A percentile compares a stretch with the other conserved stretches of the same genome.
These are phyloP conservation scores for Termitomyces sp. DNA, from an alignment of 768 basidiomycete species.

Conservation along the genomic window DNA sequence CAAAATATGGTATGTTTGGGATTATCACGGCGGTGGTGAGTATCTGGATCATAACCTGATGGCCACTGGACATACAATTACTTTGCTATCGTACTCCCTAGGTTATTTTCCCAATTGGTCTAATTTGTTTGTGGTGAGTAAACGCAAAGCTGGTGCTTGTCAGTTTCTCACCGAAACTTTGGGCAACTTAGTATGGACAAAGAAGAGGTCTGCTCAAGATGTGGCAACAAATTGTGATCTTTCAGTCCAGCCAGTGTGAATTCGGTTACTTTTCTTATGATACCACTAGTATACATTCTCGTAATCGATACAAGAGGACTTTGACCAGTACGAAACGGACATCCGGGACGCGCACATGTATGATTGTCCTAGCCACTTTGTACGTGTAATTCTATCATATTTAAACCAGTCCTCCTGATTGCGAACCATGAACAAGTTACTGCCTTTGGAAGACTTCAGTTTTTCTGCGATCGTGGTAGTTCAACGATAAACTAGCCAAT, in stretches of 20 bases:
- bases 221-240: constrained; percentile 8
- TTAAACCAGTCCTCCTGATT: too few species aligned
- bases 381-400: not conserved
- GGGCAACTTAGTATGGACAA: constrained; percentile 4
- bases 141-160: not conserved
- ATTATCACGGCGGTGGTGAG: constrained; percentile 14
- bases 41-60: not conserved
- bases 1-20: constrained; percentile 13
- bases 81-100: not conserved
- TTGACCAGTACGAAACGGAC: not conserved
- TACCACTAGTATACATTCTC: not conserved
- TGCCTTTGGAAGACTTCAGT: too few species aligned
- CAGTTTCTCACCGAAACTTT: not conserved
- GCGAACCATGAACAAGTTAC: too few species aligned
- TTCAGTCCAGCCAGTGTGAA: not conserved
- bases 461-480: not conserved
- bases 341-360: too few species aligned
- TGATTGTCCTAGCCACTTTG: not conserved
- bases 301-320: not conserved
- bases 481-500: not conserved
- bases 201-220: constrained; percentile 8
- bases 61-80: not conserved
- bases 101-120: constrained; percentile 13
- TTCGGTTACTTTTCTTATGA: not conserved
- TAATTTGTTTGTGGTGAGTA: constrained; percentile 13